Evolutionary conservation across 306 rosid species (phyloP).

Genomic region (Argentina anserina): DNA sequence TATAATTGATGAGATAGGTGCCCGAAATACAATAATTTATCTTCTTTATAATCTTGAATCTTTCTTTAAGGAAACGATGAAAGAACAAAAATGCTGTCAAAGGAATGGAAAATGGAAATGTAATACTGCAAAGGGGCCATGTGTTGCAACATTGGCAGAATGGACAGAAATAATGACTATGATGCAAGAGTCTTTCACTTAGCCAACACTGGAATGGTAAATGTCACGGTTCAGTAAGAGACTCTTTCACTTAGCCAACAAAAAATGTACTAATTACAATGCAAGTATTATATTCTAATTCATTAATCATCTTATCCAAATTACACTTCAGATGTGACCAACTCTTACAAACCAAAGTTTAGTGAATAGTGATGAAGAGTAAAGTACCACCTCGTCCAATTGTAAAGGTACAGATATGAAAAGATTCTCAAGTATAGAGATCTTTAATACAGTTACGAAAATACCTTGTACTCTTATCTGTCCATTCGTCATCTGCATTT

Average conservation of each 20-base stretch:
- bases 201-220: not conserved
- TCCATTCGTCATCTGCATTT: constrained; percentile 98
- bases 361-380: not conserved
- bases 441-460: constrained; percentile 8
- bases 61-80: not conserved
- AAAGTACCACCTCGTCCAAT: not conserved
- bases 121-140: not conserved
- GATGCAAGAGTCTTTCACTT: not conserved
- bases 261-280: not conserved
- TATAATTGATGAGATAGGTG: no score
- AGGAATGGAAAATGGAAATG: not conserved
- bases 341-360: not conserved
- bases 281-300: not conserved
- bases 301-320: not conserved
- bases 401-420: not conserved
- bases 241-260: not conserved
- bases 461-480: constrained; percentile 90
- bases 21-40: not conserved
- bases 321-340: not conserved
- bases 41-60: not conserved
- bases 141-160: not conserved
- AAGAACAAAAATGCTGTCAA: not conserved
- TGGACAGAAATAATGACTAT: not conserved
- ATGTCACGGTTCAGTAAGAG: not conserved
- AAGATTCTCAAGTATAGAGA: constrained; percentile 1